phyloP scores from a whole-genome alignment of 1,284 basidiomycete genomes.

The Lentinus polychrous region DNA sequence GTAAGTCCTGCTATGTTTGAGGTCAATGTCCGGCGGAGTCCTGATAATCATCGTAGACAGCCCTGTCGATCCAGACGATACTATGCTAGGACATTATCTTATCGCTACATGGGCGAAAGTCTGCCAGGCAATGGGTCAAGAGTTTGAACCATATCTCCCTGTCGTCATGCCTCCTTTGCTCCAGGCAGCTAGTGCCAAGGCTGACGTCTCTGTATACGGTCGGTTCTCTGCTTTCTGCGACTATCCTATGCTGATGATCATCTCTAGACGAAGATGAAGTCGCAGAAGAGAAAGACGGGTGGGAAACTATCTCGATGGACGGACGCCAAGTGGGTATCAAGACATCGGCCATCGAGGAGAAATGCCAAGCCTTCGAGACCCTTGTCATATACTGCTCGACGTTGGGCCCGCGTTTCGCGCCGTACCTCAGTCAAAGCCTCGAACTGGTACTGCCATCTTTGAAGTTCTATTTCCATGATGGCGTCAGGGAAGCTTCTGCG shows the following conservation, averaged over 20 bases:
- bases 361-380: conserved; percentile 82
- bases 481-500: conserved; percentile 72
- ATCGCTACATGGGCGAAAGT: conserved; percentile 80
- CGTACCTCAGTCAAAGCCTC: conserved; percentile 64
- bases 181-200: conserved; percentile 70
- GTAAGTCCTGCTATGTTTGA: conserved; percentile 29
- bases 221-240: conserved; percentile 14
- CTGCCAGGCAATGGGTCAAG: conserved; percentile 71
- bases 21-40: neutral
- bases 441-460: conserved; percentile 68
- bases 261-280: conserved; percentile 46
- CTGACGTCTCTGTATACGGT: conserved; percentile 75
- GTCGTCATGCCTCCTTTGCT: conserved; percentile 77
- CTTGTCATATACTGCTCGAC: conserved; percentile 75
- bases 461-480: conserved; percentile 75
- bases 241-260: conserved; percentile 2
- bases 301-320: conserved; percentile 71
- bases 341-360: conserved; percentile 79
- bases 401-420: conserved; percentile 61
- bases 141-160: conserved; percentile 80
- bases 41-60: conserved; percentile 36
- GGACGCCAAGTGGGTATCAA: conserved; percentile 71
- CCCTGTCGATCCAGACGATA: conserved; percentile 56
- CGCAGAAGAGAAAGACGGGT: conserved; percentile 56
- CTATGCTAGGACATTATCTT: conserved; percentile 61